Base-by-base conservation (phyloP, 2,329 filamentous ascomycete genomes). In the Pseudogymnoascus sp. region DNA sequence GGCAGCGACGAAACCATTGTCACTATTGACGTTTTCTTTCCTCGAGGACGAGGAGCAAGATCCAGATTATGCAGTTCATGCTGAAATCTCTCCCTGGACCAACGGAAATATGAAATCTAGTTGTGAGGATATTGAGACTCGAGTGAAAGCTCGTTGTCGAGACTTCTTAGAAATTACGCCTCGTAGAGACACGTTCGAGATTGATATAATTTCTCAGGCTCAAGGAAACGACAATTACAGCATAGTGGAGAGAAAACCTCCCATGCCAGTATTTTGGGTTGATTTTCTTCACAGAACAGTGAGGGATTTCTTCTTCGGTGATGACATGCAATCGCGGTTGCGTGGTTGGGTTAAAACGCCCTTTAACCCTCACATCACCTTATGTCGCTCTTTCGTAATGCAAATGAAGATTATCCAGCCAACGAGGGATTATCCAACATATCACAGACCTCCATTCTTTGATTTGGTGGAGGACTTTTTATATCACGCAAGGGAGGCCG, bases 241-340 rank as follows among this genome's bases (percentile, higher is more conserved):
- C 35, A 4, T 36, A 36, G 11, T 36, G 8, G 37, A 18, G 9
- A 6, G n/a, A 38, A 38, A 7, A 15, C n/a, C 6, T 38, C 6
- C n/a, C 15, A 38, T 38, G 37, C 37, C 37, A 38, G 37, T 38
- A 38, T 38, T 38, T 38, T 38, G 37, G 37, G 53, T 61, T 12
- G 37, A 28, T 8, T 61, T 61, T n/a, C 25, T 61, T 8, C 60
- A 61, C 20, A 25, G 37, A 12, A 59, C 60, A 30, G 60, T 59
- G 5, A 39, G 30, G 15, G 60, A 61, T 18, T 61, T 25, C 15
- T 39, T 61, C 14, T 30, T 33, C 8, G 15, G 30, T 11, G 47
- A 60, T 18, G 7, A 38, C 37, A 38, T 38, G 37, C 37, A 38
- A 9, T 18, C 37, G 15, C 15, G 14, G 15, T 18, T 38, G 37